phyloP scores from a whole-genome alignment of 257 asterid genomes.

The Lycium ferocissimum region DNA sequence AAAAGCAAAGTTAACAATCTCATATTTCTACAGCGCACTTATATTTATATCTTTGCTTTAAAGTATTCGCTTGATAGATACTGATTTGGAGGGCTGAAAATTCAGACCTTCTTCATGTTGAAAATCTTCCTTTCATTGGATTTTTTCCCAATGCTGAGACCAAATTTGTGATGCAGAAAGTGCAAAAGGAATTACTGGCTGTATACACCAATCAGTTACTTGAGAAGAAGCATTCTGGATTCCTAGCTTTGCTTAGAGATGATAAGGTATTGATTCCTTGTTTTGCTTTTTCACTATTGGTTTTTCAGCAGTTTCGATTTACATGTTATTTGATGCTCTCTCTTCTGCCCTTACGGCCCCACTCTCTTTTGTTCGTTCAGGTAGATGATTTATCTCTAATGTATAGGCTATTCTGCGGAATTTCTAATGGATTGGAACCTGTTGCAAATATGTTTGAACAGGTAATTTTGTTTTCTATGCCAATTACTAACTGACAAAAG shows the following conservation, averaged over 20 bases:
- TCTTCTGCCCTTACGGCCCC: background rate
- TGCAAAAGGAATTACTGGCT: slow-evolving; percentile 49
- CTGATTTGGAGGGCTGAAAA: background rate
- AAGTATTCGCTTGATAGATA: background rate
- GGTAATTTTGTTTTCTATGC: slow-evolving; percentile 34
- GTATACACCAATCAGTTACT: slow-evolving; percentile 45
- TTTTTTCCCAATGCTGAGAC: background rate
- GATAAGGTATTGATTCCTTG: slow-evolving; percentile 49
- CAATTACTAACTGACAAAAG: background rate
- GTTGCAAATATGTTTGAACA: slow-evolving; percentile 50
- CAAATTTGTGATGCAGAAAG: slow-evolving; percentile 39
- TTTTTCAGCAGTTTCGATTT: background rate
- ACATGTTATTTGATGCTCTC: background rate
- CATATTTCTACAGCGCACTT: background rate
- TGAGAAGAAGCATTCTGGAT: slow-evolving; percentile 64
- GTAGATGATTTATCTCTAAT: no score
- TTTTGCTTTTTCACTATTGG: background rate
- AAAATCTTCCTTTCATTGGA: background rate
- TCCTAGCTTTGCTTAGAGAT: slow-evolving; percentile 51
- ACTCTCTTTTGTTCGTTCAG: no score
- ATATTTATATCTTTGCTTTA: background rate
- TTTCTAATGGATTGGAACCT: slow-evolving; percentile 44
- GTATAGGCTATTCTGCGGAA: background rate
- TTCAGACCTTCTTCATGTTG: slow-evolving; percentile 24
- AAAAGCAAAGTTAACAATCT: background rate